phyloP scores from a whole-genome alignment of 192 early-diverging fungal species.

The Linnemannia elongata region DNA sequence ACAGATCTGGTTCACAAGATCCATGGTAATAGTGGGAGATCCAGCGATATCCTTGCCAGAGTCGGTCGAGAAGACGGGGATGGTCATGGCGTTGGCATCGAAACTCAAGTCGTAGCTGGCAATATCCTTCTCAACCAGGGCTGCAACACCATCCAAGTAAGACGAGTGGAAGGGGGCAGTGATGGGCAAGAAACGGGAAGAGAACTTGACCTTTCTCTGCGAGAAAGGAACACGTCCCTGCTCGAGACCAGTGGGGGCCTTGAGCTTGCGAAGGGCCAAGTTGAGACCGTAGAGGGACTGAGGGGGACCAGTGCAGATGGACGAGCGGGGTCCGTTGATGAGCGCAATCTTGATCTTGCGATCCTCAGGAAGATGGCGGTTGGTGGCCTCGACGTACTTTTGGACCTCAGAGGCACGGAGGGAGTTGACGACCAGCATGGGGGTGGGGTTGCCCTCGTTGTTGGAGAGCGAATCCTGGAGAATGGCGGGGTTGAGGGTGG shows the following conservation, averaged over 20 bases:
- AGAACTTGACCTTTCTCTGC: slow-evolving; percentile 92
- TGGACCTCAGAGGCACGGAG: slow-evolving; percentile 87
- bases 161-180: slow-evolving; percentile 92
- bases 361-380: slow-evolving; percentile 86
- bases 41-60: slow-evolving; percentile 84
- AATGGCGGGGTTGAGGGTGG: slow-evolving; percentile 88
- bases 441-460: slow-evolving; percentile 92
- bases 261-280: slow-evolving; percentile 91
- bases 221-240: slow-evolving; percentile 91
- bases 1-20: slow-evolving; percentile 81
- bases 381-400: slow-evolving; percentile 89
- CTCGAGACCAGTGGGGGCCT: slow-evolving; percentile 86
- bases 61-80: slow-evolving; percentile 86
- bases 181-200: slow-evolving; percentile 92
- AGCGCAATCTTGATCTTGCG: slow-evolving; percentile 89
- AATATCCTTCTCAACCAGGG: slow-evolving; percentile 78
- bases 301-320: slow-evolving; percentile 91
- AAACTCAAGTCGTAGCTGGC: slow-evolving; percentile 73
- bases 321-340: slow-evolving; percentile 90
- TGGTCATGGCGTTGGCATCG: slow-evolving; percentile 71
- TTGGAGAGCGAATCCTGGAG: slow-evolving; percentile 89
- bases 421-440: slow-evolving; percentile 91
- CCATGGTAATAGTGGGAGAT: slow-evolving; percentile 68
- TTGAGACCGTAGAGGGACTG: slow-evolving; percentile 95
- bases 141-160: slow-evolving; percentile 78